Evolutionary conservation across 2,329 filamentous ascomycete genomes (phyloP).

Genomic region (Dryadomyces quercivorus): DNA sequence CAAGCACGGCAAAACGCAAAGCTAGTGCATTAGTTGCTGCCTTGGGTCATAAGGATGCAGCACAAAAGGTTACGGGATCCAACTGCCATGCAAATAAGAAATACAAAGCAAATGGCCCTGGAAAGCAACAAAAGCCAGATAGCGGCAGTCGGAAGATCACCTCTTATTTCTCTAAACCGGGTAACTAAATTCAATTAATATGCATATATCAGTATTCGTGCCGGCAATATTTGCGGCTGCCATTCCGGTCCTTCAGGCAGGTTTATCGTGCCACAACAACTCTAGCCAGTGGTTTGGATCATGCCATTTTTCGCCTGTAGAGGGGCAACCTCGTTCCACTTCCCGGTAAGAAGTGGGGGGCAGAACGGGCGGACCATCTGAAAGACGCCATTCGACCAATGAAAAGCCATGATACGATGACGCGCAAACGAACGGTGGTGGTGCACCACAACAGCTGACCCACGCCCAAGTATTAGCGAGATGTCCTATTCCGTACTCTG

Average conservation of each 20-base stretch:
- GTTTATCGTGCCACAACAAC: neutral
- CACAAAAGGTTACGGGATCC: neutral
- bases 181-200: neutral
- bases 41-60: neutral
- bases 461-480: neutral
- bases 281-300: constrained; percentile 2
- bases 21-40: too few species aligned
- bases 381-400: constrained; percentile 5
- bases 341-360: neutral
- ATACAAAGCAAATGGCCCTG: neutral
- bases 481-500: neutral
- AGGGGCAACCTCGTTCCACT: constrained; percentile 11
- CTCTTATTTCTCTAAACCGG: neutral
- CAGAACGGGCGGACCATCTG: neutral
- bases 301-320: constrained; percentile 11
- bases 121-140: neutral
- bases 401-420: neutral
- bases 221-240: neutral
- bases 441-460: neutral
- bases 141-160: neutral
- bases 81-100: neutral
- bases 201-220: neutral
- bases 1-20: too few species aligned
- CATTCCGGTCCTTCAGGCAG: neutral
- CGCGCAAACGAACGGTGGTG: constrained; percentile 4